phyloP scores from a whole-genome alignment of 1,284 basidiomycete species.

The Phaffia rhodozyma region DNA sequence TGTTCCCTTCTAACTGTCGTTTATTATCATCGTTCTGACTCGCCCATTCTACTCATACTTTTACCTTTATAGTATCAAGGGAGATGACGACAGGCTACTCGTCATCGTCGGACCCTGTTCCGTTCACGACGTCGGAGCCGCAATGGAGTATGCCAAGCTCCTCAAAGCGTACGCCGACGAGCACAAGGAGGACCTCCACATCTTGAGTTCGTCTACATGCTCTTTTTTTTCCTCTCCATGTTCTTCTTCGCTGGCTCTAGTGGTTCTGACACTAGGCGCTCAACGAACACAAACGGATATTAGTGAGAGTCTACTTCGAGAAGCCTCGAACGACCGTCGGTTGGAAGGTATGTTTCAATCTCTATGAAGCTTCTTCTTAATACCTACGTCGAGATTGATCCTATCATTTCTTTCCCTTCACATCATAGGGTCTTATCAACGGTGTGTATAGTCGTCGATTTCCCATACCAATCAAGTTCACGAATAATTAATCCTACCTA shows the following conservation, averaged over 20 bases:
- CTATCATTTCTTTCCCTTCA: no score
- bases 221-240: constrained; percentile 1
- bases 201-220: constrained; percentile 54
- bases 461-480: no score
- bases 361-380: no score
- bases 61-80: constrained; percentile 46
- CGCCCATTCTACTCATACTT: no score
- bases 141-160: constrained; percentile 67
- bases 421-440: constrained; percentile 39
- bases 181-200: constrained; percentile 75
- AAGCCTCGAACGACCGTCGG: constrained; percentile 81
- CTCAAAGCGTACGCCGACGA: constrained; percentile 68
- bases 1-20: no score
- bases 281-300: background rate
- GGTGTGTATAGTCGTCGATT: constrained; percentile 28
- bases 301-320: constrained; percentile 75
- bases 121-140: constrained; percentile 75
- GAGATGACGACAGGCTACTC: constrained; percentile 75
- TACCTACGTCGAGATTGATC: no score
- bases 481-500: background rate
- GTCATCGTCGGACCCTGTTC: constrained; percentile 89
- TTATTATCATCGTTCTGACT: no score
- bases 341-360: constrained; percentile 38
- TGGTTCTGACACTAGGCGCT: background rate
- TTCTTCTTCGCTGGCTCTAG: constrained; percentile 2